phyloP scores from a whole-genome alignment of 371 early-diverging fungal genomes.

The Lichtheimia corymbifera region DNA sequence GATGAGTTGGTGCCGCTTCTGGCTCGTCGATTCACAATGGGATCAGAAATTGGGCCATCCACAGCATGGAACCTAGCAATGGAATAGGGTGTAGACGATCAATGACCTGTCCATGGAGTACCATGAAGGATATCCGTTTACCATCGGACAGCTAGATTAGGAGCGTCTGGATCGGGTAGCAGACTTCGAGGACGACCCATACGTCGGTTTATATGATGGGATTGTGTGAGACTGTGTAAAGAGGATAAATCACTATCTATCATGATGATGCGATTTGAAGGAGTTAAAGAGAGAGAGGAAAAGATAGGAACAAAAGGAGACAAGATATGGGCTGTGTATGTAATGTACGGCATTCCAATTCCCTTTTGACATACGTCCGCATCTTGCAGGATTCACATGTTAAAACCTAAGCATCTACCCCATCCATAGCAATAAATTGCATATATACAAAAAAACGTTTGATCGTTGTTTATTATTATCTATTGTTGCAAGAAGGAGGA shows the following conservation, averaged over 20 bases:
- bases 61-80: conserved; percentile 24
- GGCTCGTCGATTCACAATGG: conserved; percentile 20
- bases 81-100: no score
- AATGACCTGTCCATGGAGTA: no score
- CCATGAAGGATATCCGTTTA: background rate
- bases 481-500: no score
- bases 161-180: conserved; percentile 25
- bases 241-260: background rate
- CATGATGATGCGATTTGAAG: background rate
- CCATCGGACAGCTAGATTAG: conserved; percentile 21
- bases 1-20: conserved; percentile 3
- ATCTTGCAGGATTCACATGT: no score
- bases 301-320: background rate
- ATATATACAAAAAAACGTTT: no score
- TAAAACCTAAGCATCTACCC: no score
- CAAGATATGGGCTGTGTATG: background rate
- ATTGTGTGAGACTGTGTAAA: background rate
- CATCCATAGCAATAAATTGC: no score
- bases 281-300: background rate
- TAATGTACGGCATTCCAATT: background rate
- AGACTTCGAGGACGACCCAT: conserved; percentile 18
- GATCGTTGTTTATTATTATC: no score
- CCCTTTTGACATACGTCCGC: no score
- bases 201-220: conserved; percentile 10
- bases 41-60: conserved; percentile 24